Percentiles rank a stretch among this genome's conserved stretches.
phyloP scores from a whole-genome alignment of 257 asterid species.

The Misopates orontium region DNA sequence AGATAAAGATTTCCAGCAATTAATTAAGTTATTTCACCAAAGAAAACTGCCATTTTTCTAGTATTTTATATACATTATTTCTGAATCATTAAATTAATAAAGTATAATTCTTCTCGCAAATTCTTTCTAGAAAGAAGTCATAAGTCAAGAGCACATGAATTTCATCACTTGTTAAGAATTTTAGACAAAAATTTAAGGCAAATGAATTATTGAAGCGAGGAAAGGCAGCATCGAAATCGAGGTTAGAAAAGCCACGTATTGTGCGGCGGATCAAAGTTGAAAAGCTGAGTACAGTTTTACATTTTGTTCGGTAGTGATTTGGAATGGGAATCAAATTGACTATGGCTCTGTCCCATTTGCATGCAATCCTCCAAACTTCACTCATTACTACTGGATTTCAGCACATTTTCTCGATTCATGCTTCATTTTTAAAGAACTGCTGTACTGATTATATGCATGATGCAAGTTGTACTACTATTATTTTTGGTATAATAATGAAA shows the following conservation, averaged over 20 bases:
- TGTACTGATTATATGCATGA: too few relatives aligned
- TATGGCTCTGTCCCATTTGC: conserved; percentile 30
- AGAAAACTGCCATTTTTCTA: too few relatives aligned
- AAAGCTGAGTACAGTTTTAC: conserved; percentile 7
- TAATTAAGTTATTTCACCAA: too few relatives aligned
- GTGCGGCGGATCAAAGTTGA: conserved; percentile 50
- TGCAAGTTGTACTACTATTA: not conserved
- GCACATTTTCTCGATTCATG: conserved; percentile 22
- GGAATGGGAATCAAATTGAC: conserved; percentile 67
- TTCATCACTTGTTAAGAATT: too few relatives aligned
- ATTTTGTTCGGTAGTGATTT: conserved; percentile 61
- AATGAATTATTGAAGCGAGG: not conserved
- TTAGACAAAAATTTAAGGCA: too few relatives aligned
- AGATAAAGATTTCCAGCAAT: too few relatives aligned
- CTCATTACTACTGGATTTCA: conserved; percentile 21
- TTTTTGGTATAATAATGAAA: too few relatives aligned
- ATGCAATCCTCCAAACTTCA: conserved; percentile 28
- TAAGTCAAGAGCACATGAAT: conserved; percentile 21
- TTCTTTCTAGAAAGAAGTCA: too few relatives aligned
- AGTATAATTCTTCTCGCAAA: too few relatives aligned
- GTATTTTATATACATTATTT: too few relatives aligned
- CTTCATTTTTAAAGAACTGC: not conserved
- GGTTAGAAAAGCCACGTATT: conserved; percentile 52
- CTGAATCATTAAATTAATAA: too few relatives aligned
- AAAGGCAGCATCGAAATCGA: conserved; percentile 33